phyloP scores from a whole-genome alignment of 2,329 filamentous ascomycete genomes.

The Colletotrichum filicis region DNA sequence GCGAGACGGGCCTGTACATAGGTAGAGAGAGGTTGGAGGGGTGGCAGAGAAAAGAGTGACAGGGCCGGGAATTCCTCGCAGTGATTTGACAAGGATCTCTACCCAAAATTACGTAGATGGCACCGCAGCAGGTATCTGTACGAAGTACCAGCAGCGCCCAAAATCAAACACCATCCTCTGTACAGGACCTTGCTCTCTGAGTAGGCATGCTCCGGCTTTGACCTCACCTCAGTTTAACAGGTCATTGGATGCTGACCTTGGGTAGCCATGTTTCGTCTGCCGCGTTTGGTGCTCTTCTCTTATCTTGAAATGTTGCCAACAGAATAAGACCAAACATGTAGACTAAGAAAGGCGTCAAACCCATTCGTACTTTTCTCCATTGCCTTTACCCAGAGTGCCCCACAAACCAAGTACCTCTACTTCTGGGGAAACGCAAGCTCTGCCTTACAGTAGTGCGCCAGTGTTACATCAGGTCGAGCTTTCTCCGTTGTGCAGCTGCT shows the following conservation, averaged over 20 bases:
- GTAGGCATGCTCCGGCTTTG: neutral
- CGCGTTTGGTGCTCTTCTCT: neutral
- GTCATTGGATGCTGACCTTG: neutral
- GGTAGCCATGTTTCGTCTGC: neutral
- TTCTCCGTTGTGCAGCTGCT: neutral
- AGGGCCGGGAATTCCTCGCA: constrained; percentile 15
- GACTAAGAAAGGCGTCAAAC: neutral
- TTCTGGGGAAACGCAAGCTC: neutral
- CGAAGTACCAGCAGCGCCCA: neutral
- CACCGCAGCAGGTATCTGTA: neutral
- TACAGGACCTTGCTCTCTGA: too few relatives aligned
- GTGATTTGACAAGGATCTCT: constrained; percentile 11
- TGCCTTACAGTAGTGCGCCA: neutral
- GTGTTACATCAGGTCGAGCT: neutral
- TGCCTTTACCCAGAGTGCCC: neutral
- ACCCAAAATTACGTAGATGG: constrained; percentile 26
- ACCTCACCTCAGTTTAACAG: neutral
- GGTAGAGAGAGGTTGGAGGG: neutral
- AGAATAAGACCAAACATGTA: neutral
- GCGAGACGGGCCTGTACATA: too few relatives aligned
- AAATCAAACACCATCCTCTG: neutral
- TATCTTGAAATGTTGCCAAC: neutral
- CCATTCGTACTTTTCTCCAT: neutral
- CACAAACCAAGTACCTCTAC: constrained; percentile 1
- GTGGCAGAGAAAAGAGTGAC: constrained; percentile 4